Conservation (phyloP, 768 basidiomycete genomes). For the Leccinum variicolor region DNA sequence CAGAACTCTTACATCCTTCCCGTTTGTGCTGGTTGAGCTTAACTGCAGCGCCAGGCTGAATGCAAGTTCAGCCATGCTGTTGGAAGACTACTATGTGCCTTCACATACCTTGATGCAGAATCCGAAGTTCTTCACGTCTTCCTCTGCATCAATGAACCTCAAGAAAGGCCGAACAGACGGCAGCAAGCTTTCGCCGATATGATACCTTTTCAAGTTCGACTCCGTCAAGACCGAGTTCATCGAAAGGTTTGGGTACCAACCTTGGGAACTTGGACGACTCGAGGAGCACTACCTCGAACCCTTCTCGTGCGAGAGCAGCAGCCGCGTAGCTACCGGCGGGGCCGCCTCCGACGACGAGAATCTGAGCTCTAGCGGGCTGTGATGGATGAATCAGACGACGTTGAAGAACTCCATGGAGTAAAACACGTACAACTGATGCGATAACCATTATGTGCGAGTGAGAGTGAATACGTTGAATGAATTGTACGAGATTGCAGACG, state of each 20-base stretch:
- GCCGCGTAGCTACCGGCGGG: constrained; percentile 11
- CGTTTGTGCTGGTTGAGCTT: constrained; percentile 9
- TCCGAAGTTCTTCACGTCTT: constrained; percentile 1
- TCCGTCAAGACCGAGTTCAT: not conserved
- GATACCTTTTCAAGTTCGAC: constrained; percentile 10
- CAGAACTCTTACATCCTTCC: constrained; percentile 5
- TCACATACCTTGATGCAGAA: constrained; percentile 9
- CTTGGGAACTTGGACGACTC: constrained; percentile 12
- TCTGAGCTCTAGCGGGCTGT: not conserved
- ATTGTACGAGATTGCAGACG: not conserved
- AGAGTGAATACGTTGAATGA: not conserved
- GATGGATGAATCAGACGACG: not conserved
- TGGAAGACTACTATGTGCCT: not conserved
- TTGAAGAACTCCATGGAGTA: not conserved
- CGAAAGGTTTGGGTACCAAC: not conserved
- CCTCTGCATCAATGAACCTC: constrained; percentile 8
- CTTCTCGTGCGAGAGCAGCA: constrained; percentile 8
- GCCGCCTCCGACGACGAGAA: constrained; percentile 14
- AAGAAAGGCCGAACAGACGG: constrained; percentile 6
- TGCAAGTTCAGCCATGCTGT: not conserved
- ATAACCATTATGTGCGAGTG: not conserved
- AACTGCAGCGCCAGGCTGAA: constrained; percentile 6
- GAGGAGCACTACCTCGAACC: constrained; percentile 5
- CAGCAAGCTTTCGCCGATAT: constrained; percentile 15
- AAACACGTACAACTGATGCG: not conserved